phyloP scores from a whole-genome alignment of 169 alveolate genomes.

The Gregarina niphandrodes region DNA sequence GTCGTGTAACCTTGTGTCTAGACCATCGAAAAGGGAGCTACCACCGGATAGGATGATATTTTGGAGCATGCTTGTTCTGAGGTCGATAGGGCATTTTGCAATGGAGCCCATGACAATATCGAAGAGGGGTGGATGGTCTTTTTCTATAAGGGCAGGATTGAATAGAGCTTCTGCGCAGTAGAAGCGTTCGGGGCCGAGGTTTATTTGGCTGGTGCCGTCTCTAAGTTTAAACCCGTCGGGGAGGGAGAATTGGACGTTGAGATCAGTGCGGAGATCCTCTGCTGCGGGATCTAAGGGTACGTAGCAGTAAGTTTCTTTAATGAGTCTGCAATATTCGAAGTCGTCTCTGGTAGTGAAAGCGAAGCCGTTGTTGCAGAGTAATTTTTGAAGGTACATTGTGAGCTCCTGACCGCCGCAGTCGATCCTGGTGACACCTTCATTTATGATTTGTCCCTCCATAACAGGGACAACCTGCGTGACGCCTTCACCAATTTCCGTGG shows the following conservation, averaged over 20 bases:
- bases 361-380: constrained; percentile 32
- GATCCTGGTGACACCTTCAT: constrained; percentile 11
- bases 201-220: constrained; percentile 13
- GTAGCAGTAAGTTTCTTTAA: constrained; percentile 37
- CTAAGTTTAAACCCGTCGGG: constrained; percentile 37
- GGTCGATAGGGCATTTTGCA: constrained; percentile 21
- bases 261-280: constrained; percentile 21
- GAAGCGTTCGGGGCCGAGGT: constrained; percentile 30
- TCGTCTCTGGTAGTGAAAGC: constrained; percentile 30
- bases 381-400: constrained; percentile 25
- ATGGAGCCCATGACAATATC: constrained; percentile 29
- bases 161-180: constrained; percentile 38
- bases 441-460: constrained; percentile 19
- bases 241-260: constrained; percentile 19
- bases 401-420: constrained; percentile 39
- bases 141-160: constrained; percentile 24
- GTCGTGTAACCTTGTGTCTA: constrained; percentile 12
- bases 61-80: constrained; percentile 22
- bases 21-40: constrained; percentile 20
- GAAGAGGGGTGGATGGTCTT: constrained; percentile 27
- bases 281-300: constrained; percentile 30
- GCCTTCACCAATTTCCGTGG: constrained; percentile 41
- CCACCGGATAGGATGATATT: constrained; percentile 28
- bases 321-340: constrained; percentile 28
- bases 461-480: constrained; percentile 46